A percentile compares a stretch with the other conserved stretches of the same genome.
Conservation (phyloP, 768 basidiomycete species). For the Rhizopogon vulgaris region DNA sequence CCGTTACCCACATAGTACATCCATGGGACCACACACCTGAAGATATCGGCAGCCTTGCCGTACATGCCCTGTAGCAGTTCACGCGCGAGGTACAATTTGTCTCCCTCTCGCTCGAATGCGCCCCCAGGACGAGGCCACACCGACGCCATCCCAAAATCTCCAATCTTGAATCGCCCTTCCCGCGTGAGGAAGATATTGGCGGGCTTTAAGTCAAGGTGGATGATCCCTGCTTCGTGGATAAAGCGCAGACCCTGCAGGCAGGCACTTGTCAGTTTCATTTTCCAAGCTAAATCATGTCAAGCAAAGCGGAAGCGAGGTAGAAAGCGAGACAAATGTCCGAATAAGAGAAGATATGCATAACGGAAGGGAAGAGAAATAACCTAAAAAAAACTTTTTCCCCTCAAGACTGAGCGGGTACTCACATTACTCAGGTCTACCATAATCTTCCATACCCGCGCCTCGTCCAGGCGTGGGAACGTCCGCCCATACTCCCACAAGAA, state of each 20-base stretch:
- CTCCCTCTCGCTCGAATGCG: slow-evolving; percentile 92
- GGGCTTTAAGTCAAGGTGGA: slow-evolving; percentile 96
- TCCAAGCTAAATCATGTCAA: slow-evolving; percentile 20
- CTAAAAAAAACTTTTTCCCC: background rate
- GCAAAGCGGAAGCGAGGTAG: background rate
- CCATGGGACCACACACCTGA: slow-evolving; percentile 60
- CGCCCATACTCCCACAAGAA: slow-evolving; percentile 92
- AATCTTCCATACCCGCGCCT: slow-evolving; percentile 95
- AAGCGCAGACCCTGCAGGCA: slow-evolving; percentile 69
- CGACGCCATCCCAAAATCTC: slow-evolving; percentile 99
- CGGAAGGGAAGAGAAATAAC: background rate
- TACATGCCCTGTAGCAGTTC: slow-evolving; percentile 92
- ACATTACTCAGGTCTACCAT: slow-evolving; percentile 85
- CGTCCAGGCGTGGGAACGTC: slow-evolving; percentile 77
- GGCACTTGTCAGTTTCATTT: background rate
- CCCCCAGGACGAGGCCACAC: slow-evolving; percentile 65
- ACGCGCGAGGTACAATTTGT: slow-evolving; percentile 94
- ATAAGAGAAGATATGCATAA: background rate
- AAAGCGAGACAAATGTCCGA: background rate
- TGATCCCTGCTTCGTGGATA: slow-evolving; percentile 82
- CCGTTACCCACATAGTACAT: background rate
- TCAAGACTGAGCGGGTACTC: slow-evolving; percentile 28
- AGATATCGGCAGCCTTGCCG: slow-evolving; percentile 92
- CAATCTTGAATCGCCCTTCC: slow-evolving; percentile 89
- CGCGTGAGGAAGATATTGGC: slow-evolving; percentile 91